Conservation (phyloP, 2,329 filamentous ascomycete species). For the Colletotrichum sp. region DNA sequence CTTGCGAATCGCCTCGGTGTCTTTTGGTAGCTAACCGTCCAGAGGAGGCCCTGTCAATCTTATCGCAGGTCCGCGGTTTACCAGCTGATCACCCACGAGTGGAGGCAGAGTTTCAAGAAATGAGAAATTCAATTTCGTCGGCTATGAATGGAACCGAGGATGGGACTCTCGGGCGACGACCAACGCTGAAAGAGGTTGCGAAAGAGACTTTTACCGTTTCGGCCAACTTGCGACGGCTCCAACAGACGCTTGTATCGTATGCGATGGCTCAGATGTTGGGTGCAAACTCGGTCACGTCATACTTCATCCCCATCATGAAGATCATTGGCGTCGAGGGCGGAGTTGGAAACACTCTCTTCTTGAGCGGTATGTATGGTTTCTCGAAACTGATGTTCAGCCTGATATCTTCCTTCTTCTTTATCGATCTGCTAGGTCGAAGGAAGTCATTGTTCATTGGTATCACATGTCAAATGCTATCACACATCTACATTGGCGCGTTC, state of each 20-base stretch:
- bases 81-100: not conserved
- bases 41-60: conserved; percentile 23
- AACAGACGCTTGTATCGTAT: conserved; percentile 39
- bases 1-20: conserved; percentile 42
- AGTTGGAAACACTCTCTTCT: conserved; percentile 36
- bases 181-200: not conserved
- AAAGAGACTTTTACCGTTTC: conserved; percentile 38
- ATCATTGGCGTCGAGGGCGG: conserved; percentile 36
- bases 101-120: not conserved
- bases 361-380: conserved; percentile 45
- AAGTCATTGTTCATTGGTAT: conserved; percentile 38
- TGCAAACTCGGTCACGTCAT: conserved; percentile 46
- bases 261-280: conserved; percentile 46
- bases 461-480: conserved; percentile 39
- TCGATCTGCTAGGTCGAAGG: conserved; percentile 45
- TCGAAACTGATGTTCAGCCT: conserved; percentile 46
- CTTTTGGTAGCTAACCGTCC: conserved; percentile 33
- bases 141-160: not conserved
- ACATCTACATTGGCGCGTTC: not conserved
- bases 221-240: conserved; percentile 43
- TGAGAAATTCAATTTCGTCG: not conserved
- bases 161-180: not conserved
- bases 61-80: not conserved
- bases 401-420: conserved; percentile 45
- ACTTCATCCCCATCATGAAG: conserved; percentile 45